Conservation (phyloP, 1,139 yeast species). For the Debaryomyces coudertii region DNA sequence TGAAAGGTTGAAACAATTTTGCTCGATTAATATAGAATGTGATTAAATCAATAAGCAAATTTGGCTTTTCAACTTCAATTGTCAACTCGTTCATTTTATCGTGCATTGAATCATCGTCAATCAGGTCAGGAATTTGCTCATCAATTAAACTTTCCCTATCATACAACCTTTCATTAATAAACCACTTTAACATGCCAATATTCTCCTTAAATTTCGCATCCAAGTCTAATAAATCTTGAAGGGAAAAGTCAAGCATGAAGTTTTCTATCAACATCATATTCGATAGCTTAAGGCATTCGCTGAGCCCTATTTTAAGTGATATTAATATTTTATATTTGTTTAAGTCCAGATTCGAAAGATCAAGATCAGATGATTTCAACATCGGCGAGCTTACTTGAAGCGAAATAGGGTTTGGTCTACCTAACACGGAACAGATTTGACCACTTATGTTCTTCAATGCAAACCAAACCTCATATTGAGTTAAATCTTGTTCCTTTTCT, state of each 20-base stretch:
- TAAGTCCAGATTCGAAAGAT: constrained; percentile 24
- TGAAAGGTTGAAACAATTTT: constrained; percentile 55
- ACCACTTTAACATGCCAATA: constrained; percentile 36
- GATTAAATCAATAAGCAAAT: constrained; percentile 48
- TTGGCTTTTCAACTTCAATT: constrained; percentile 35
- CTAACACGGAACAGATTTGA: constrained; percentile 54
- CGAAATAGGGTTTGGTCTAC: constrained; percentile 60
- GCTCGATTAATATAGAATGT: constrained; percentile 52
- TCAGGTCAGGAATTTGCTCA: constrained; percentile 3
- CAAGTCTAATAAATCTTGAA: constrained; percentile 41
- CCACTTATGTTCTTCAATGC: constrained; percentile 52
- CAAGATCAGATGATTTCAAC: constrained; percentile 25
- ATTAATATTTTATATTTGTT: constrained; percentile 32
- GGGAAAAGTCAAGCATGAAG: constrained; percentile 49
- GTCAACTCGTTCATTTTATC: constrained; percentile 28
- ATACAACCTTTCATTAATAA: constrained; percentile 21
- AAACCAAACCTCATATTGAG: constrained; percentile 51
- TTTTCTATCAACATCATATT: constrained; percentile 57
- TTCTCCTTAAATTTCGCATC: constrained; percentile 47
- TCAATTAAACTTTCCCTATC: constrained; percentile 14
- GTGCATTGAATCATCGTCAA: constrained; percentile 14
- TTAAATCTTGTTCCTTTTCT: constrained; percentile 34
- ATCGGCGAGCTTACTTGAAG: constrained; percentile 49
- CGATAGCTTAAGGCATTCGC: constrained; percentile 53
- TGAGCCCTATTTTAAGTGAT: constrained; percentile 46